Percentiles rank a stretch among this genome's conserved stretches.
Evolutionary conservation across 1,139 yeast species (phyloP).

Genomic region (Pneumocystis jirovecii): DNA sequence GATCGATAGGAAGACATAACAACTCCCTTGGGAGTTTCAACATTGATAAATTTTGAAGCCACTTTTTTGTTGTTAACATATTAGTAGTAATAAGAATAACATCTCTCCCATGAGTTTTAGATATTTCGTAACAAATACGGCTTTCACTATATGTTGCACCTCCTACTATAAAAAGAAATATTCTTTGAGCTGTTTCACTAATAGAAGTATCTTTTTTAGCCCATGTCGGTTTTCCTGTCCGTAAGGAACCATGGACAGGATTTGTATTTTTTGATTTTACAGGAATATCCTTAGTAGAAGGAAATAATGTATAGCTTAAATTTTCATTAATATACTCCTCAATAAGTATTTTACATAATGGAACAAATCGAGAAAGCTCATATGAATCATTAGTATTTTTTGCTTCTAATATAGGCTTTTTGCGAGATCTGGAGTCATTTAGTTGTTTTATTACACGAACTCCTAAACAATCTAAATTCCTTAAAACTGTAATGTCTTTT

Average conservation of each 20-base stretch:
- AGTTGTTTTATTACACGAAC: conserved; percentile 45
- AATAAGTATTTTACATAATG: conserved; percentile 50
- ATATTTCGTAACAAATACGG: conserved; percentile 59
- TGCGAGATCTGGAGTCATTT: conserved; percentile 18
- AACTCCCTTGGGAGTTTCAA: conserved; percentile 20
- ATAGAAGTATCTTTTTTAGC: conserved; percentile 27
- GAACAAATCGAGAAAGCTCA: conserved; percentile 63
- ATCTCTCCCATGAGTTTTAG: conserved; percentile 49
- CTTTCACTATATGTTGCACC: conserved; percentile 78
- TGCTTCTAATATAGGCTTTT: conserved; percentile 18
- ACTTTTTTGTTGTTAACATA: conserved; percentile 46
- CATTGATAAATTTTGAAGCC: conserved; percentile 26
- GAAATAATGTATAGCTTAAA: conserved; percentile 46
- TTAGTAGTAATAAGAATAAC: conserved; percentile 75
- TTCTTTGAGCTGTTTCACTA: conserved; percentile 57
- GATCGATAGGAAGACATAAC: conserved; percentile 22
- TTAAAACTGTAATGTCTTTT: conserved; percentile 47
- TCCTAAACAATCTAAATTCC: conserved; percentile 54
- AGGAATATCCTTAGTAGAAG: conserved; percentile 67
- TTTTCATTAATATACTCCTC: conserved; percentile 35
- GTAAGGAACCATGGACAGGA: conserved; percentile 3
- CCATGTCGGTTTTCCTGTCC: conserved; percentile 25
- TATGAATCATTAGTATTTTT: conserved; percentile 41
- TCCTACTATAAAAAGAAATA: conserved; percentile 75
- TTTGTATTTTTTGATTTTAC: conserved; percentile 23